Percentiles rank a stretch among this genome's conserved stretches.
phyloP scores from a whole-genome alignment of 2,329 filamentous ascomycete species.

The Colletotrichum agaves region DNA sequence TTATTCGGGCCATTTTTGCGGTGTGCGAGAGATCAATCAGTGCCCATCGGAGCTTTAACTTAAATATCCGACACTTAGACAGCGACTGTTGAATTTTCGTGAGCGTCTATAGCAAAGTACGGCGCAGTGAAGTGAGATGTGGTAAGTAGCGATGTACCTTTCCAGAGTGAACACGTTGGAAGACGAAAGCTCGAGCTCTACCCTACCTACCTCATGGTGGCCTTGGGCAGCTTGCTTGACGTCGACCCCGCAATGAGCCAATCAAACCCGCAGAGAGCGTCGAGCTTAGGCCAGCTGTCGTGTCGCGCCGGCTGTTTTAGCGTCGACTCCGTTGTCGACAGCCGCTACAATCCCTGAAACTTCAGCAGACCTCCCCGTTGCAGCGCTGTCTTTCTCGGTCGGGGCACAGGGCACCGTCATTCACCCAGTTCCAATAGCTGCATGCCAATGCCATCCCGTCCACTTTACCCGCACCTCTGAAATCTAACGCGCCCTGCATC shows the following conservation, averaged over 20 bases:
- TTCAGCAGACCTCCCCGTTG: conserved; percentile 22
- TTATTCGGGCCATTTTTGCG: conserved; percentile 40
- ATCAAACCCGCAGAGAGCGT: not conserved
- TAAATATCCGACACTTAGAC: conserved; percentile 20
- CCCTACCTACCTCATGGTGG: too few relatives aligned
- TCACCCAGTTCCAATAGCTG: conserved; percentile 25
- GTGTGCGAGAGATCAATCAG: conserved; percentile 22
- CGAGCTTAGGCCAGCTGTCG: conserved; percentile 25
- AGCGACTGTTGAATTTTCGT: conserved; percentile 17
- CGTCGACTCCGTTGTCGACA: conserved; percentile 14
- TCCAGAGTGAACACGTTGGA: conserved; percentile 37
- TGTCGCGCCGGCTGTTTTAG: conserved; percentile 34
- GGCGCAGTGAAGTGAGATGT: conserved; percentile 9
- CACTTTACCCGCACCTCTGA: conserved; percentile 8
- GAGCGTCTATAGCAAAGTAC: not conserved
- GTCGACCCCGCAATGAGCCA: conserved; percentile 4
- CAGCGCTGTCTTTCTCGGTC: conserved; percentile 18
- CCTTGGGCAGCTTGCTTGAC: conserved; percentile 27
- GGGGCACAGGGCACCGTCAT: conserved; percentile 36
- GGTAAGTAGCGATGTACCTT: conserved; percentile 32
- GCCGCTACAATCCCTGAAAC: conserved; percentile 37
- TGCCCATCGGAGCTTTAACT: conserved; percentile 31
- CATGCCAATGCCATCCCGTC: conserved; percentile 28
- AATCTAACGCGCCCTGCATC: conserved; percentile 19
- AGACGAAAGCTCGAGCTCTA: conserved; percentile 30